Percentiles rank a stretch among this genome's conserved stretches.
These are phyloP conservation scores for Saitozyma sp. DNA, from an alignment of 768 basidiomycete genomes.

Conservation along the genomic window DNA sequence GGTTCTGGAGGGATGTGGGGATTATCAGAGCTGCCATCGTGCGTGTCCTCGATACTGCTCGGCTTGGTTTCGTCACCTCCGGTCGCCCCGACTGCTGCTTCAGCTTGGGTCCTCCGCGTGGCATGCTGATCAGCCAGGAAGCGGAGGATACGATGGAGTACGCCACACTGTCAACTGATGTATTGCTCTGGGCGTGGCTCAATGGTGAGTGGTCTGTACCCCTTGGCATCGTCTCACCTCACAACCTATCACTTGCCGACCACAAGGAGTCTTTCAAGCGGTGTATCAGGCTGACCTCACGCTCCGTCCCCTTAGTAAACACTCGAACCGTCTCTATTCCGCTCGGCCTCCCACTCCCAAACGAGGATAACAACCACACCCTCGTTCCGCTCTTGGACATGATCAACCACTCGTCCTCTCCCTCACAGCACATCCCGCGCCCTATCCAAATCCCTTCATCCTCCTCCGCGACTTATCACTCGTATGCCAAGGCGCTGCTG, in stretches of 20 bases:
- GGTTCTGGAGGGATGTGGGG: slow-evolving; percentile 40
- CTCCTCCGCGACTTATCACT: neutral
- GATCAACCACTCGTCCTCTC: slow-evolving; percentile 67
- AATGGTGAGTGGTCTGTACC: slow-evolving; percentile 62
- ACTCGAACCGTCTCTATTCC: slow-evolving; percentile 74
- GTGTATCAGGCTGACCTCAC: slow-evolving; percentile 12
- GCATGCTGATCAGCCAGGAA: neutral
- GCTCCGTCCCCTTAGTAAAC: slow-evolving; percentile 63
- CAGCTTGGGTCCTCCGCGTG: neutral
- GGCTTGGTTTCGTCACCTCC: neutral
- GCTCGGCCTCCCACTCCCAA: slow-evolving; percentile 54
- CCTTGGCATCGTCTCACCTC: neutral
- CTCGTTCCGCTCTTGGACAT: slow-evolving; percentile 89
- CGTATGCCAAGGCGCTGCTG: neutral
- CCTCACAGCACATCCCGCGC: slow-evolving; percentile 27
- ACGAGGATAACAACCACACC: slow-evolving; percentile 73
- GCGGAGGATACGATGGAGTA: neutral
- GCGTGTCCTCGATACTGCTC: slow-evolving; percentile 19
- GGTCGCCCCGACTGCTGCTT: neutral
- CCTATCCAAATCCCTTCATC: slow-evolving; percentile 54
- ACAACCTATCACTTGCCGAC: neutral
- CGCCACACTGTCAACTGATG: slow-evolving; percentile 26
- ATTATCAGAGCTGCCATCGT: slow-evolving; percentile 26
- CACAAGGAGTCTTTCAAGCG: neutral
- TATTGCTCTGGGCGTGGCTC: slow-evolving; percentile 88